Evolutionary conservation across 2,329 filamentous ascomycete species (phyloP).

Genomic region (Pseudogymnoascus verrucosus): DNA sequence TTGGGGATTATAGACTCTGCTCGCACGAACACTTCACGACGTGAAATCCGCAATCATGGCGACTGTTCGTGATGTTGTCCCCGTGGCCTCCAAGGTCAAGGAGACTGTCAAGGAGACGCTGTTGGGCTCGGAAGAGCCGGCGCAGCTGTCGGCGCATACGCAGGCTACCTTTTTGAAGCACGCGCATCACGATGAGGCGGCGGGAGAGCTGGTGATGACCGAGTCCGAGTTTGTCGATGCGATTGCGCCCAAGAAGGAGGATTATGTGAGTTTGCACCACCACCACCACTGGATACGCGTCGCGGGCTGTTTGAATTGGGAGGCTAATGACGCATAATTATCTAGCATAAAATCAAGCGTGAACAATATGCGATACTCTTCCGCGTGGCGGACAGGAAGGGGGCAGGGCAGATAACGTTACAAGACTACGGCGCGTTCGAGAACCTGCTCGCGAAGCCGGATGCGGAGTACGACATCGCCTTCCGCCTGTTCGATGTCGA

Average conservation of each 20-base stretch:
- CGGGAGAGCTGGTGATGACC: conserved; percentile 72
- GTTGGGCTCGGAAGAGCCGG: conserved; percentile 51
- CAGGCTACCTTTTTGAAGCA: conserved; percentile 68
- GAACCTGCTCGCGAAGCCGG: conserved; percentile 85
- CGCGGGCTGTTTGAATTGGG: not conserved
- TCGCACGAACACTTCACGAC: not conserved
- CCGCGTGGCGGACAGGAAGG: conserved; percentile 74
- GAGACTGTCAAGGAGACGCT: conserved; percentile 74
- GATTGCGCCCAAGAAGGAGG: conserved; percentile 75
- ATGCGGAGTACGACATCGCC: conserved; percentile 97
- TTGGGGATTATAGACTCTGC: not conserved
- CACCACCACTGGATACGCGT: conserved; percentile 10
- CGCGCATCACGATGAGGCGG: conserved; percentile 65
- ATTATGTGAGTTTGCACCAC: conserved; percentile 64
- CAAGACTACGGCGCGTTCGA: conserved; percentile 90
- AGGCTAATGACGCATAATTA: not conserved
- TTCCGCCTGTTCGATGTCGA: conserved; percentile 93
- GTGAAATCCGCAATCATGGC: conserved; percentile 20
- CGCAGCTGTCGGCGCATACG: conserved; percentile 64
- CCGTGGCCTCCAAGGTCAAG: conserved; percentile 23
- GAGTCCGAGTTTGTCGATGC: conserved; percentile 86
- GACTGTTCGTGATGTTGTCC: conserved; percentile 9
- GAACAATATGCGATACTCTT: conserved; percentile 95
- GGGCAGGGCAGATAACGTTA: conserved; percentile 64
- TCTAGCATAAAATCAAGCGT: conserved; percentile 91